These are phyloP conservation scores for Dactylellina sp. DNA, from an alignment of 2,329 filamentous ascomycete species.

Conservation along the genomic window DNA sequence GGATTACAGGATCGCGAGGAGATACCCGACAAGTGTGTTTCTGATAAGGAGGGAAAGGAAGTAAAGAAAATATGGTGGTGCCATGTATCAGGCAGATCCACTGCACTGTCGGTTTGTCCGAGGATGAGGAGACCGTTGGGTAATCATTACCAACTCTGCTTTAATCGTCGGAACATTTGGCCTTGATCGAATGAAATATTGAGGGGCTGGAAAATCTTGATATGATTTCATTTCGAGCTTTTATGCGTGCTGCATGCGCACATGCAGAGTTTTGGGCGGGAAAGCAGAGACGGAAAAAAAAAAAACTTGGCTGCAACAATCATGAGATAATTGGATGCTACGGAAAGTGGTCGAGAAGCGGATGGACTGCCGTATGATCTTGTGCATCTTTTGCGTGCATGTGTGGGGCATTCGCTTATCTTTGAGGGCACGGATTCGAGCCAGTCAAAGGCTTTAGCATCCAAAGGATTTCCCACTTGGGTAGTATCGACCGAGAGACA, in stretches of 20 bases:
- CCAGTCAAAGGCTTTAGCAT: constrained; percentile 7
- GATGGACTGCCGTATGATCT: constrained; percentile 50
- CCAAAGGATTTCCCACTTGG: constrained; percentile 23
- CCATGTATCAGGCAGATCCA: constrained; percentile 22
- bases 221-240: constrained; percentile 10
- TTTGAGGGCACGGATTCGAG: constrained; percentile 34
- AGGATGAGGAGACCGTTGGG: constrained; percentile 15
- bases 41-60: constrained; percentile 17
- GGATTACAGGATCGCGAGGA: constrained; percentile 17
- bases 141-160: constrained; percentile 20
- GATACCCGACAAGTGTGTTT: constrained; percentile 30
- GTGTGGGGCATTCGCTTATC: constrained; percentile 56
- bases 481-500: constrained; percentile 47
- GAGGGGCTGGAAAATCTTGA: constrained; percentile 36
- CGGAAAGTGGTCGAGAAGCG: constrained; percentile 13
- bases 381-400: constrained; percentile 47
- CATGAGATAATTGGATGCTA: constrained; percentile 37
- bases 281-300: too few species aligned
- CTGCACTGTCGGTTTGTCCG: constrained; percentile 32
- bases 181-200: constrained; percentile 3
- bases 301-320: too few species aligned
- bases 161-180: constrained; percentile 22
- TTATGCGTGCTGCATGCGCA: too few species aligned
- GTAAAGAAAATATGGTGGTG: constrained; percentile 32
- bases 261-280: too few species aligned